Evolutionary conservation across 495 filamentous ascomycete species (phyloP).

Genomic region (Tuber borchii): DNA sequence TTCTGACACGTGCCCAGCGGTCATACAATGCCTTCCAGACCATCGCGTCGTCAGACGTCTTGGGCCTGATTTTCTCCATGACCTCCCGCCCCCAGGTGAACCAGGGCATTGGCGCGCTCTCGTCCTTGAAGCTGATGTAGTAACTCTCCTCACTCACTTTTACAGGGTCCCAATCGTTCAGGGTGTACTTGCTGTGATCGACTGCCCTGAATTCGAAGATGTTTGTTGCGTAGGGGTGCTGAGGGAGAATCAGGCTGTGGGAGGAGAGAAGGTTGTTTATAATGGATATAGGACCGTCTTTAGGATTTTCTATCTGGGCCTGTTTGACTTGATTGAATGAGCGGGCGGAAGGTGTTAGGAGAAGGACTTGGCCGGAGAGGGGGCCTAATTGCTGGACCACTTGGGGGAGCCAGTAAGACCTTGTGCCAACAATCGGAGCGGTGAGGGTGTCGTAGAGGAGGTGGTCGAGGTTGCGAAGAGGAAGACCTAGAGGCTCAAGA

Average conservation of each 20-base stretch:
- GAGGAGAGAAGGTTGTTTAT: slow-evolving; percentile 70
- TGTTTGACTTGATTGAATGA: slow-evolving; percentile 53
- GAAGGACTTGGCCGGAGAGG: slow-evolving; percentile 58
- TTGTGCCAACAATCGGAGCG: slow-evolving; percentile 56
- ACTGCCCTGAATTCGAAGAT: slow-evolving; percentile 61
- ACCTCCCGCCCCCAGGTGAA: slow-evolving; percentile 44
- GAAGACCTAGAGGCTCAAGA: slow-evolving; percentile 61
- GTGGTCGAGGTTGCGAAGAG: slow-evolving; percentile 64
- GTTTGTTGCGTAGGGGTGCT: slow-evolving; percentile 63
- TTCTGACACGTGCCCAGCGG: slow-evolving; percentile 40
- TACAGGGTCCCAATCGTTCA: slow-evolving; percentile 59
- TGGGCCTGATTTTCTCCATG: slow-evolving; percentile 43
- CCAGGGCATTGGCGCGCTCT: slow-evolving; percentile 48
- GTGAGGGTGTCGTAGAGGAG: slow-evolving; percentile 61
- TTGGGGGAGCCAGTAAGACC: slow-evolving; percentile 59
- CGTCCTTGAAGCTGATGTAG: slow-evolving; percentile 71
- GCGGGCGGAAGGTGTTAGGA: slow-evolving; percentile 56
- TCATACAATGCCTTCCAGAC: slow-evolving; percentile 47
- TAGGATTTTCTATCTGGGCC: slow-evolving; percentile 44
- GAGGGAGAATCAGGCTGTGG: slow-evolving; percentile 65
- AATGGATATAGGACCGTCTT: slow-evolving; percentile 51
- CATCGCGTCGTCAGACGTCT: slow-evolving; percentile 43
- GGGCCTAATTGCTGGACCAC: slow-evolving; percentile 44
- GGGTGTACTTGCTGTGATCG: slow-evolving; percentile 56
- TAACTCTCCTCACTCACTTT: slow-evolving; percentile 60